These are phyloP conservation scores for Somion occarium DNA, from an alignment of 1,284 basidiomycete species.

Conservation along the genomic window DNA sequence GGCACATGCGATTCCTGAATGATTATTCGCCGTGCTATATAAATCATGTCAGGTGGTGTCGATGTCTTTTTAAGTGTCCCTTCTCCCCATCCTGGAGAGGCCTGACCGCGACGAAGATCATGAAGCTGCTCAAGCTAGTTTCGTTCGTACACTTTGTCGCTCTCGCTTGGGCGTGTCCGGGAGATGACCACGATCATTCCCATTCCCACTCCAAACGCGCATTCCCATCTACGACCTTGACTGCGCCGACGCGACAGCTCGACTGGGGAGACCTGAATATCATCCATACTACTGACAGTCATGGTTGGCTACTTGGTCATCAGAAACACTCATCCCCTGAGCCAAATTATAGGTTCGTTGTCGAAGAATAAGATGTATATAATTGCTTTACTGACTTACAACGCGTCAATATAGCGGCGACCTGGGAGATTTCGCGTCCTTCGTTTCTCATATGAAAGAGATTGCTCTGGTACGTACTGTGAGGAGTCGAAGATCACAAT, in stretches of 20 bases:
- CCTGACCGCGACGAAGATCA: background rate
- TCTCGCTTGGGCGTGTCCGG: slow-evolving; percentile 17
- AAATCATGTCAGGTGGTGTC: background rate
- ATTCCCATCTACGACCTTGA: slow-evolving; percentile 39
- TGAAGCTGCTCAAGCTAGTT: background rate
- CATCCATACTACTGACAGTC: slow-evolving; percentile 79
- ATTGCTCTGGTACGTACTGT: slow-evolving; percentile 42
- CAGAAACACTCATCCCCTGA: slow-evolving; percentile 66
- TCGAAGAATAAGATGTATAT: background rate
- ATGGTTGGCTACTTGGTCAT: slow-evolving; percentile 78
- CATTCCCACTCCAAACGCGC: slow-evolving; percentile 40
- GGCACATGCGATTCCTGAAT: background rate
- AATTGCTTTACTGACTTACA: background rate
- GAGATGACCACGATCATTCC: slow-evolving; percentile 23
- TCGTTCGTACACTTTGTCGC: background rate
- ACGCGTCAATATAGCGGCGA: slow-evolving; percentile 47
- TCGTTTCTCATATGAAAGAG: slow-evolving; percentile 77
- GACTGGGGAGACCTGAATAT: slow-evolving; percentile 78
- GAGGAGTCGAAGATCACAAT: background rate
- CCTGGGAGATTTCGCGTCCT: slow-evolving; percentile 78
- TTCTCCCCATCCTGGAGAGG: background rate
- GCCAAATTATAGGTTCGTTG: slow-evolving; percentile 60
- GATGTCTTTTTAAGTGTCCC: background rate
- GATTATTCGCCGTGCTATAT: background rate
- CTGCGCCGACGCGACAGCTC: slow-evolving; percentile 56